Percentiles rank a stretch among this genome's conserved stretches.
phyloP scores from a whole-genome alignment of 768 basidiomycete genomes.

The Leucosporidium yakuticum region DNA sequence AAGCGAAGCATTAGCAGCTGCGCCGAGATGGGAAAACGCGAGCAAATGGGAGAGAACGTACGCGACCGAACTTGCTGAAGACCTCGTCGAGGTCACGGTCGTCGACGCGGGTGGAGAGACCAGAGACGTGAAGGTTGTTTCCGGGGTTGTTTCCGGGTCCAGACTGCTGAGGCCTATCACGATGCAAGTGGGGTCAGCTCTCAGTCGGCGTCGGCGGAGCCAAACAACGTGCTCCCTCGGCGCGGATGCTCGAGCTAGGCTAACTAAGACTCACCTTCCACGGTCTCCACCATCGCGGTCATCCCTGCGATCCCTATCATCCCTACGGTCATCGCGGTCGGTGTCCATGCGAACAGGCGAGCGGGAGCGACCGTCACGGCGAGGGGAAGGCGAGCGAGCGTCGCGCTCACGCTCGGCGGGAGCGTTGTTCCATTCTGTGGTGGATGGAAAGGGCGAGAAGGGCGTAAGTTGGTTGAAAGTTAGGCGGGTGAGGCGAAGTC shows the following conservation, averaged over 20 bases:
- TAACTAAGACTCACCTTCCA: slow-evolving; percentile 10
- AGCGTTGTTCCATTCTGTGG: slow-evolving; percentile 23
- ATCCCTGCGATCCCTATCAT: slow-evolving; percentile 3
- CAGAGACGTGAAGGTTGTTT: slow-evolving; percentile 62
- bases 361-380: slow-evolving; percentile 21
- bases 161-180: not conserved
- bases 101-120: slow-evolving; percentile 59
- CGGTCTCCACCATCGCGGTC: slow-evolving; percentile 16
- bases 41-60: slow-evolving; percentile 46
- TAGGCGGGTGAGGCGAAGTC: not conserved
- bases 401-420: slow-evolving; percentile 3
- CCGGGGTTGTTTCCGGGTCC: slow-evolving; percentile 51
- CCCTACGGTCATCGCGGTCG: slow-evolving; percentile 11
- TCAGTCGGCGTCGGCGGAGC: not conserved
- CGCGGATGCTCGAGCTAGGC: not conserved
- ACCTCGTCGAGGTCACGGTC: slow-evolving; percentile 79
- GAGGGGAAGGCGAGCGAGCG: slow-evolving; percentile 25
- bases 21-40: not conserved
- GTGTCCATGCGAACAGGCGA: slow-evolving; percentile 25
- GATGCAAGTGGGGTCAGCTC: not conserved
- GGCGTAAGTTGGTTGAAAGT: slow-evolving; percentile 1
- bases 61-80: slow-evolving; percentile 82
- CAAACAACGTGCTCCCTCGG: not conserved
- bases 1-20: not conserved
- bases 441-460: not conserved